Base-by-base conservation (phyloP, 345 rosid genomes). In the Rhodamnia argentea region DNA sequence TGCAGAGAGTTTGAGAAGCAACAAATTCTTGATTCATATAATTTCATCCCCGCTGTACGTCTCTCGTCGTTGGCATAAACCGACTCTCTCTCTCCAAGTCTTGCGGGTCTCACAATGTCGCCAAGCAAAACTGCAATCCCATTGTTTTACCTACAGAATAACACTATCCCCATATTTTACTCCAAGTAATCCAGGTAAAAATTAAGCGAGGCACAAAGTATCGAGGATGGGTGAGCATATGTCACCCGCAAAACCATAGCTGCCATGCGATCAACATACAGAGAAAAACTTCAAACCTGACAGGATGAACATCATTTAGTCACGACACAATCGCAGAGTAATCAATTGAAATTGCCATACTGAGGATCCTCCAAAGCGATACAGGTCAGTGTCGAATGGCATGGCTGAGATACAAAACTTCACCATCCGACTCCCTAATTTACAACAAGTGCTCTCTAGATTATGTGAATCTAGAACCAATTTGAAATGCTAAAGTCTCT, bases 401-500 rank as follows among this genome's bases (percentile, higher is more conserved):
- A 70, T 70, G 47, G 47, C 10, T 37, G 81, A 70, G 5, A 70
- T 18, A 70, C 81, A 37, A 37, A 37, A 70, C 1, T 37, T 70
- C 0, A 3, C 47, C 47, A 70, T 70, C 47, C 1, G 2, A 70
- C 78, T 37, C 5, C 78, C 24, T 18, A 70, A 32, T 64, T 70
- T 70, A 32, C 78, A 18, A 70, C 11, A 44, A 70, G 81, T 3
- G 26, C 81, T 70, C 47, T 20, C 81, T 22, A 70, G 47, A 37
- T 37, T 37, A 70, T 70, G 26, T 70, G 26, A 70, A 70, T 70
- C 78, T 87, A 97, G 92, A 97, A 94, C 98, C 98, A 97, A 89
- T 97, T 97, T 5, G 98, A 97, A 88, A 92, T 82, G 83, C 87
- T 91, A 87, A 94, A 96, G 93, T 97, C 98, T 29, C 98, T 88